Base-by-base conservation (phyloP, 495 filamentous ascomycete genomes). In the Tuber umbilicatum region DNA sequence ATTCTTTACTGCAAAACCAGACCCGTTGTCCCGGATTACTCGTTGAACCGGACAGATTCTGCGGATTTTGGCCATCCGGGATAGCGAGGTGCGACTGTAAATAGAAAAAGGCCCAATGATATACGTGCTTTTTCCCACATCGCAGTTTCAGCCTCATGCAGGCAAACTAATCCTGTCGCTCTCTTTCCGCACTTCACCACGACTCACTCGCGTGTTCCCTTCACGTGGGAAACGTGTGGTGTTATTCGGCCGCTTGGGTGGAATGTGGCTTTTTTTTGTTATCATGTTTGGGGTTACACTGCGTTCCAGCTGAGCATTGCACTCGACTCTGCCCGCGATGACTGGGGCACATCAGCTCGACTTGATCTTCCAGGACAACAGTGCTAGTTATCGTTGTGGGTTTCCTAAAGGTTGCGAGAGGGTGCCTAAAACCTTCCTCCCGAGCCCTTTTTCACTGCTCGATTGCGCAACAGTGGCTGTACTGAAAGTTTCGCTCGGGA, bases 171-270 rank as follows among this genome's bases (percentile, higher is more conserved):
- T 60, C 50, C 50, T 60, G 50, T 2, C 50, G 10, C n/a, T 31
- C 31, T 10, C 50, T 16, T 60, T 60, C n/a, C 10, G 12, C 50
- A 5, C 50, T 60, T 60, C 50, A 60, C 50, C 50, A 31, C 50
- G 50, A 12, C 50, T 60, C 50, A 60, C 50, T 60, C 50, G 50
- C 50, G 50, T 60, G 50, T 31, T 6, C 21, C 3, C 50, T n/a
- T 60, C 50, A 31, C n/a, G 50, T 60, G 50, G 50, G n/a, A 60
- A 60, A 31, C 50, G 50, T 60, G 50, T 60, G 39, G n/a, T 60
- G 23, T 27, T 27, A 60, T 31, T 60, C 50, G 50, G 23, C 47
- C 0, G 21, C 6, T n/a, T 50, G 45, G 9, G 45, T 50, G 45
- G 45, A 14, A 50, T 50, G 47, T n/a, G 47, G 23, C 47, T 50